Evolutionary conservation across 2,329 filamentous ascomycete species (phyloP).

Genomic region (Microascus cirrosus): DNA sequence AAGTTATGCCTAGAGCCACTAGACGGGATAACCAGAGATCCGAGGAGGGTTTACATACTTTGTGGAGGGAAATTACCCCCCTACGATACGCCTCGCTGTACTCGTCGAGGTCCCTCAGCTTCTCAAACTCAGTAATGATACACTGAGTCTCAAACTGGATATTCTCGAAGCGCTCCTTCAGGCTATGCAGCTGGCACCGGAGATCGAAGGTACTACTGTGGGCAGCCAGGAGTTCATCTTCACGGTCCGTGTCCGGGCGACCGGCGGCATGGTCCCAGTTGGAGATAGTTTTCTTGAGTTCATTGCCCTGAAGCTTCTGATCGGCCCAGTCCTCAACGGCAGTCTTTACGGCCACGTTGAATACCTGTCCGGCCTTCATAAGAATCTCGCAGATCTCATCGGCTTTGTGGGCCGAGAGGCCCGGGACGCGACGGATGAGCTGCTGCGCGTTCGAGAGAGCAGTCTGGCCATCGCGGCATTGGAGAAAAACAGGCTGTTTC

Average conservation of each 20-base stretch:
- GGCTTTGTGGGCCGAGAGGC: slow-evolving; percentile 21
- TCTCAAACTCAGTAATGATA: slow-evolving; percentile 16
- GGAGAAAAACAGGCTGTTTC: slow-evolving; percentile 20
- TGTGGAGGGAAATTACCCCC: not conserved
- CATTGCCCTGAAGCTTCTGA: not conserved
- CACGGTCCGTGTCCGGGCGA: slow-evolving; percentile 23
- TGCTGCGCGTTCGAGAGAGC: slow-evolving; percentile 25
- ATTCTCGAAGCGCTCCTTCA: slow-evolving; percentile 15
- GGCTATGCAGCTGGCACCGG: not conserved
- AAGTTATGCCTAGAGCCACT: not conserved
- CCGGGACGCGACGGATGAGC: slow-evolving; percentile 25
- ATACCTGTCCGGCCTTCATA: slow-evolving; percentile 23
- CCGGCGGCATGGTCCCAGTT: slow-evolving; percentile 19
- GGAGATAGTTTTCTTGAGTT: slow-evolving; percentile 2
- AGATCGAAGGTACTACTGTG: not conserved
- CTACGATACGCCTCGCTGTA: not conserved
- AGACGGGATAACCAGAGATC: not conserved
- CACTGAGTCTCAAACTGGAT: slow-evolving; percentile 15
- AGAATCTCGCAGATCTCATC: slow-evolving; percentile 21
- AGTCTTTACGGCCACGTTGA: slow-evolving; percentile 12
- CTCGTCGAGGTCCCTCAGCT: slow-evolving; percentile 6
- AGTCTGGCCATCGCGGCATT: slow-evolving; percentile 20
- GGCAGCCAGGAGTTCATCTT: not conserved
- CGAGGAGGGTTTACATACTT: not conserved
- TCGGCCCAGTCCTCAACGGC: slow-evolving; percentile 4